Base-by-base conservation (phyloP, 257 asterid genomes). In the Gentiana macrophylla region DNA sequence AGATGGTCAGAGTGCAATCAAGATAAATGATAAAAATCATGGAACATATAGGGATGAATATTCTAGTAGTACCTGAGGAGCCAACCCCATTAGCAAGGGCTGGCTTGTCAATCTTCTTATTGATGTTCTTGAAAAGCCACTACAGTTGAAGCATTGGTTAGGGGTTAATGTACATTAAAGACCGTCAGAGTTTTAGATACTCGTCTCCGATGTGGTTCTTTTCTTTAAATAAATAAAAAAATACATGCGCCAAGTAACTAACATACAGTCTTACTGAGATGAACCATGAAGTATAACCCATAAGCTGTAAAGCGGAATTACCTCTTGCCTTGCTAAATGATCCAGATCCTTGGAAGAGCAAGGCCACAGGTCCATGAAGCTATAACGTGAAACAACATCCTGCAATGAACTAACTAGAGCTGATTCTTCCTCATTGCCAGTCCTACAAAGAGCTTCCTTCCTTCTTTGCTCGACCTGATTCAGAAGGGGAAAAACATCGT, bases 361-460 rank as follows among this genome's bases (percentile, higher is more conserved):
- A 69, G 98, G 98, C 94, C 93, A 81, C 59, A 92, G 82, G 76
- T 88, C 98, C 97, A 73, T 81, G 72, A 81, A 92, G 71, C 94
- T 85, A 76, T 85, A 92, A 15, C 97, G 84, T 35, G 95, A 88
- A 57, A 82, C 81, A 59, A 92, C 81, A 72, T 92, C 95, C 75
- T 83, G 95, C 72, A 88, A 73, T 52, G 97, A 78, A 68, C 67
- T 80, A 64, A 84, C 97, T 38, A 85, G 56, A 53, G 57, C 74
- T 48, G 89, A 71, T 69, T 78, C 86, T 67, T 82, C 98, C 54
- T 81, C 94, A 61, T 77, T 93, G 56, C 71, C 78, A 45, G 69
- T 67, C 60, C 78, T 81, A 56, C 79, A 79, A 70, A 92, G 81
- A 62, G 97, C 95, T 66, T 88, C 97, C 80, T 88, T 92, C 70